These are phyloP conservation scores for Cordyceps farinosa DNA, from an alignment of 2,329 filamentous ascomycete genomes.

Conservation along the genomic window DNA sequence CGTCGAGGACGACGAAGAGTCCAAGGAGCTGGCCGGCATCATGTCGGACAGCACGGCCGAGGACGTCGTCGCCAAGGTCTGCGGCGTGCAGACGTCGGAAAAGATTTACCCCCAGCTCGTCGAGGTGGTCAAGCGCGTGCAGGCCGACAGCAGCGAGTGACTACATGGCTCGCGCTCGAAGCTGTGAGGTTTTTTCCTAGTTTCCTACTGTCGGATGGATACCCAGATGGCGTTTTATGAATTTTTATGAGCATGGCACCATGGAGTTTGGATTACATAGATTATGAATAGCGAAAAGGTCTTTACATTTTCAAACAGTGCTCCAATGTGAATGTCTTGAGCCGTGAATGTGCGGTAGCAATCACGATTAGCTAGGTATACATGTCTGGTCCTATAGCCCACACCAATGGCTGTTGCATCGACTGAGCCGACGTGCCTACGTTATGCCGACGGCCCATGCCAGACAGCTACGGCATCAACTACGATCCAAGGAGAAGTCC, in stretches of 20 bases:
- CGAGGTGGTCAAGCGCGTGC: constrained; percentile 77
- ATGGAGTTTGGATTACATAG: constrained; percentile 10
- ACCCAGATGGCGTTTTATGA: constrained; percentile 10
- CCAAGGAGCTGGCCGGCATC: constrained; percentile 77
- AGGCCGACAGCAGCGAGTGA: constrained; percentile 52
- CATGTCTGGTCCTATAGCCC: too few relatives aligned
- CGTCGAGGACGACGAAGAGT: constrained; percentile 88
- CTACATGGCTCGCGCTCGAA: constrained; percentile 19
- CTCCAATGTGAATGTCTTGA: not conserved
- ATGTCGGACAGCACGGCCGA: constrained; percentile 71
- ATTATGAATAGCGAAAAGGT: not conserved
- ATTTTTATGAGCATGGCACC: constrained; percentile 4
- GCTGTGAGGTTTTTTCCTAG: not conserved
- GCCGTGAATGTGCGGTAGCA: not conserved
- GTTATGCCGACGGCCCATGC: too few relatives aligned
- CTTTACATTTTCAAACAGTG: not conserved
- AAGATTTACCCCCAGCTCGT: constrained; percentile 74
- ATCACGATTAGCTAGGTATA: too few relatives aligned
- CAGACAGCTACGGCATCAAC: too few relatives aligned
- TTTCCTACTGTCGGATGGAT: not conserved
- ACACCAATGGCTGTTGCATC: too few relatives aligned
- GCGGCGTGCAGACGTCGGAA: constrained; percentile 72
- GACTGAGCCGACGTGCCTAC: too few relatives aligned
- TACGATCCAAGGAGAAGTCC: too few relatives aligned
- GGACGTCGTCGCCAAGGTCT: constrained; percentile 75